Base-by-base conservation (phyloP, 2,329 filamentous ascomycete genomes). In the Fusarium temperatum region DNA sequence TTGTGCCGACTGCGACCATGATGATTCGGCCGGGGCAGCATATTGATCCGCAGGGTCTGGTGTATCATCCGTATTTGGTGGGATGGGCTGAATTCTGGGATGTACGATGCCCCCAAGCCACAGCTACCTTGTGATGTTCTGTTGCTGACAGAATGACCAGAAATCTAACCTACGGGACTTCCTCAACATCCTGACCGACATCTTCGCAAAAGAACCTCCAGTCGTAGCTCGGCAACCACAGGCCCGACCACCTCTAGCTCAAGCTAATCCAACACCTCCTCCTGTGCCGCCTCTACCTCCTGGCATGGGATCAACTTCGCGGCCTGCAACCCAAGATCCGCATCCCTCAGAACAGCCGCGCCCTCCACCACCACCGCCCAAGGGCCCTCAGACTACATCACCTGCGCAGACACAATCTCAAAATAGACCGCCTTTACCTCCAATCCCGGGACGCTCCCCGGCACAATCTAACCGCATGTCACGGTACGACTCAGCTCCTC, bases 11-110 rank as follows among this genome's bases (percentile, higher is more conserved):
- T 10, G 92, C 94, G 74, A 93, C 91, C 73, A 98, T 99, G 94
- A 84, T 93, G 74, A 92, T 99, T 47, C 89, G 96, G 26, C 94
- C 95, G 2, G 96, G 96, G 2, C 96, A 99, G 80, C 95, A 99
- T 85, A 95, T 99, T 68, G 95, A 96, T 79, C 91, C 94, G 10
- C 96, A 98, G 79, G 96, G 96, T 32, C 92, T 94, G 81, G 90
- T 98, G 73, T 99, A 98, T 81, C 96, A 99, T 81, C 96, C 96
- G 42, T 99, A 98, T 81, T 86, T 99, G 53, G 94, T 94, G 38
- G 92, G 94, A 71, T 99, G 96, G 96, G 86, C 88, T 38, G 91
- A 94, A 75, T 96, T 93, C 77, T 96, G 94, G 93, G 94, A 98
- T 89, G 94, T 97, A 82, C 85, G 93, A 70, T 45, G 8, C 11